phyloP scores from a whole-genome alignment of 1,284 basidiomycete genomes.

The Tausonia pullulans region DNA sequence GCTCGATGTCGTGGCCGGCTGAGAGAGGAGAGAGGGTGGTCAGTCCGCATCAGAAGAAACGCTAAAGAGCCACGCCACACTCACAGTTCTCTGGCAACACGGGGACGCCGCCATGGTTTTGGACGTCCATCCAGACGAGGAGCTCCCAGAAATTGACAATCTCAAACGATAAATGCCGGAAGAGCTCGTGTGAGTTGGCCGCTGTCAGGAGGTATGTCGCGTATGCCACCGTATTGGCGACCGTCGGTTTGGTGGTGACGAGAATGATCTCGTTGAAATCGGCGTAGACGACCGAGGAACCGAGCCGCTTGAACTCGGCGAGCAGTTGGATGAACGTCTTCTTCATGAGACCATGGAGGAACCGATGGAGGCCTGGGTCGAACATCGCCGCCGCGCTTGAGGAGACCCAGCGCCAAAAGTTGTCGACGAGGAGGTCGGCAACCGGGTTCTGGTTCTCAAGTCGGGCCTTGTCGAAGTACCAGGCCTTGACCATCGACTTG shows the following conservation, averaged over 20 bases:
- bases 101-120: constrained; percentile 84
- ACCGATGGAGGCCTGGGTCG: constrained; percentile 86
- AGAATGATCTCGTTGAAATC: constrained; percentile 85
- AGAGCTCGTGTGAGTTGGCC: constrained; percentile 87
- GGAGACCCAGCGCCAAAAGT: constrained; percentile 97
- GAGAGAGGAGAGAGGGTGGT: not conserved
- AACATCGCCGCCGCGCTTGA: constrained; percentile 76
- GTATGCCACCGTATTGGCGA: constrained; percentile 89
- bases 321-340: constrained; percentile 96
- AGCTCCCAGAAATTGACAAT: constrained; percentile 91
- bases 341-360: constrained; percentile 90
- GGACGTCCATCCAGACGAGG: constrained; percentile 88
- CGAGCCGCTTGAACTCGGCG: constrained; percentile 91
- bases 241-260: constrained; percentile 82
- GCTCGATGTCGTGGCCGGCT: constrained; percentile 25
- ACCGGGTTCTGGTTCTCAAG: constrained; percentile 52
- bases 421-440: constrained; percentile 49
- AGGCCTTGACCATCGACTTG: constrained; percentile 77
- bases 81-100: constrained; percentile 46
- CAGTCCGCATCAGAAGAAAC: not conserved
- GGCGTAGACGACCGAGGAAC: constrained; percentile 88
- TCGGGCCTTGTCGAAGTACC: constrained; percentile 75
- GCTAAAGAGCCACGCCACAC: constrained; percentile 1
- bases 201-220: constrained; percentile 89
- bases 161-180: constrained; percentile 81